These are phyloP conservation scores for Alternaria sp. DNA, from an alignment of 2,329 filamentous ascomycete genomes.

Conservation along the genomic window DNA sequence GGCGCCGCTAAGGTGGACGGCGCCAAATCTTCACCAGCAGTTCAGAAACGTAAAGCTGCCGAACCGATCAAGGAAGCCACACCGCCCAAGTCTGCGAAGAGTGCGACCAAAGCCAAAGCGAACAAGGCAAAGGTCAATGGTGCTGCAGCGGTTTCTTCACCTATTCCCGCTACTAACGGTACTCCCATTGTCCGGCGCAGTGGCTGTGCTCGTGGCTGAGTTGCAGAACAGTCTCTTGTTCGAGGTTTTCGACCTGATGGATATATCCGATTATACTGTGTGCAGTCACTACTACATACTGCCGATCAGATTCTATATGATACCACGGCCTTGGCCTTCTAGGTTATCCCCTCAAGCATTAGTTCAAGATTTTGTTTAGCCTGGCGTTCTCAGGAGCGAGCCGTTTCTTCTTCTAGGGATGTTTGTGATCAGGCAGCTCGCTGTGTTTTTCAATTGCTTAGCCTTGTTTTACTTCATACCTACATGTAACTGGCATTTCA, in stretches of 20 bases:
- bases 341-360: conserved; percentile 3
- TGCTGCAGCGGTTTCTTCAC: conserved; percentile 16
- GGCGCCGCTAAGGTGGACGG: conserved; percentile 31
- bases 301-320: background rate
- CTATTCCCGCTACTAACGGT: conserved; percentile 30
- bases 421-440: background rate
- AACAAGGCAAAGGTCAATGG: conserved; percentile 25
- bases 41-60: conserved; percentile 30
- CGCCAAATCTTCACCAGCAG: conserved; percentile 22
- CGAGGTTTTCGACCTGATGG: background rate
- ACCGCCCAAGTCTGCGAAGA: conserved; percentile 30
- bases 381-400: conserved; percentile 7
- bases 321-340: conserved; percentile 6
- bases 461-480: background rate
- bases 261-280: background rate
- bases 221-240: background rate
- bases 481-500: background rate
- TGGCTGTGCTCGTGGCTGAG: conserved; percentile 28
- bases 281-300: background rate
- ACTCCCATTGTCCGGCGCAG: conserved; percentile 31
- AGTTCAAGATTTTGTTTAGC: conserved; percentile 7
- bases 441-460: conserved; percentile 1
- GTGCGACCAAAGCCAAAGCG: conserved; percentile 26
- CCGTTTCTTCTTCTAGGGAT: conserved; percentile 1
- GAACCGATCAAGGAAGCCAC: conserved; percentile 25